phyloP scores from a whole-genome alignment of 2,329 filamentous ascomycete genomes.

The Colletotrichum graminicola region DNA sequence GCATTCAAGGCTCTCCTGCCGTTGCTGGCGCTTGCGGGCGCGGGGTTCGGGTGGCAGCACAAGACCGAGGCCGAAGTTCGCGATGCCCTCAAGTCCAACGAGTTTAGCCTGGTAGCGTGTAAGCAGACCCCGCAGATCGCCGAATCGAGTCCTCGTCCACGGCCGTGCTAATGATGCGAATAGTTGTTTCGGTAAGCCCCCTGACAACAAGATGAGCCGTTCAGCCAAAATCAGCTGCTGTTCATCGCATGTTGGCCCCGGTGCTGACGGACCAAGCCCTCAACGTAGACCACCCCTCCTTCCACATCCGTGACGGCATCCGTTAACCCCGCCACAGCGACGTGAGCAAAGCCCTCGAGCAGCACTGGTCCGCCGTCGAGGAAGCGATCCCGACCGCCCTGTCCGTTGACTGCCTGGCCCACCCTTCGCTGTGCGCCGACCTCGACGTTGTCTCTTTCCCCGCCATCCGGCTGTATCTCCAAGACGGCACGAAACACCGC shows the following conservation, averaged over 20 bases:
- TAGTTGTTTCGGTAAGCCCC: constrained; percentile 33
- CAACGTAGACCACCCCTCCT: constrained; percentile 13
- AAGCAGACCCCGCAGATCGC: constrained; percentile 33
- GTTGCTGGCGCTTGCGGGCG: constrained; percentile 26
- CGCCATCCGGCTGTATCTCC: constrained; percentile 58
- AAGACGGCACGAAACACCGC: constrained; percentile 49
- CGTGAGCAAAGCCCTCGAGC: constrained; percentile 50
- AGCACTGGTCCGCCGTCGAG: constrained; percentile 51
- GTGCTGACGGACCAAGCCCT: constrained; percentile 24
- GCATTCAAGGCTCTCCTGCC: constrained; percentile 33
- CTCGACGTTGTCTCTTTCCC: constrained; percentile 60
- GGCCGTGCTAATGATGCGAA: constrained; percentile 1
- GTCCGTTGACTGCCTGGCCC: constrained; percentile 57
- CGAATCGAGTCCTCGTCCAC: neutral
- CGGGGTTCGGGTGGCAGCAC: constrained; percentile 30
- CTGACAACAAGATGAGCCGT: neutral
- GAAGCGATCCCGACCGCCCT: constrained; percentile 45
- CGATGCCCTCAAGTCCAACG: constrained; percentile 38
- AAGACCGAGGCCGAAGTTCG: constrained; percentile 29
- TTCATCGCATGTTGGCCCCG: neutral
- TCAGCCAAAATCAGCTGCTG: neutral
- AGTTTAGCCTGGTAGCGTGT: constrained; percentile 51
- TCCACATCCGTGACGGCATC: neutral
- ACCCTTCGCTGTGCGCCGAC: constrained; percentile 55
- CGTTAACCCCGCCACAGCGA: constrained; percentile 44